Evolutionary conservation across 2,329 filamentous ascomycete species (phyloP).

Genomic region (Dothistroma pini): DNA sequence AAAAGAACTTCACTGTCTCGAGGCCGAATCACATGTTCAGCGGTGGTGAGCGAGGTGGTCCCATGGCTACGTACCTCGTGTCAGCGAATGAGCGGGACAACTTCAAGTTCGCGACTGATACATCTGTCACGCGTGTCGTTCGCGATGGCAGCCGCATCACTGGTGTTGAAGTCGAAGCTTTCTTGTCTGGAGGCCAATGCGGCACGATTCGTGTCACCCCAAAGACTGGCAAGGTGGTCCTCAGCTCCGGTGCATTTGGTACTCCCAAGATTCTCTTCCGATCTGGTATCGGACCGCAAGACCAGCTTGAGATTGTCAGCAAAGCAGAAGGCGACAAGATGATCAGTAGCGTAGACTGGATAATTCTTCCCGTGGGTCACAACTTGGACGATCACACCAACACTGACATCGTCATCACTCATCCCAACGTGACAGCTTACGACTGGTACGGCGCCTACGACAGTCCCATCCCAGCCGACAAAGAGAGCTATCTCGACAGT

Average conservation of each 20-base stretch:
- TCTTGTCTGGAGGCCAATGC: constrained; percentile 51
- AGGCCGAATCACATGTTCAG: constrained; percentile 66
- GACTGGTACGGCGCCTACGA: constrained; percentile 62
- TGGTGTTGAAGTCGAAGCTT: constrained; percentile 64
- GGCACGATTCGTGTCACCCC: constrained; percentile 60
- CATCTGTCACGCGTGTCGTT: constrained; percentile 63
- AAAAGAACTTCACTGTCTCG: constrained; percentile 64
- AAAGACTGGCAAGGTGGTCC: constrained; percentile 55
- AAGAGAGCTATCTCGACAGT: constrained; percentile 41
- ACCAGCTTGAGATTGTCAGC: constrained; percentile 50
- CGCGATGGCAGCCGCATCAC: constrained; percentile 60
- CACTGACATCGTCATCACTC: constrained; percentile 52
- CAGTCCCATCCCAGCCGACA: constrained; percentile 40
- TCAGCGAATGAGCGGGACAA: constrained; percentile 57
- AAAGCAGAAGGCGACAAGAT: constrained; percentile 45
- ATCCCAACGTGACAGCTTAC: constrained; percentile 56
- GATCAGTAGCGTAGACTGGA: constrained; percentile 46
- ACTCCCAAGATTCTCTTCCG: constrained; percentile 63
- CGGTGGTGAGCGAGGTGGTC: constrained; percentile 64
- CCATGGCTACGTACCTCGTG: constrained; percentile 68
- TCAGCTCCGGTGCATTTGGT: constrained; percentile 57
- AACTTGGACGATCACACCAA: constrained; percentile 56
- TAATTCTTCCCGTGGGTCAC: constrained; percentile 50
- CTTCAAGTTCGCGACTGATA: constrained; percentile 65
- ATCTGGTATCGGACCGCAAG: constrained; percentile 57